Evolutionary conservation across 192 early-diverging fungal genomes (phyloP), one percentile per base, ranked within the genome.

Genomic region (Umbelopsis vinacea): DNA sequence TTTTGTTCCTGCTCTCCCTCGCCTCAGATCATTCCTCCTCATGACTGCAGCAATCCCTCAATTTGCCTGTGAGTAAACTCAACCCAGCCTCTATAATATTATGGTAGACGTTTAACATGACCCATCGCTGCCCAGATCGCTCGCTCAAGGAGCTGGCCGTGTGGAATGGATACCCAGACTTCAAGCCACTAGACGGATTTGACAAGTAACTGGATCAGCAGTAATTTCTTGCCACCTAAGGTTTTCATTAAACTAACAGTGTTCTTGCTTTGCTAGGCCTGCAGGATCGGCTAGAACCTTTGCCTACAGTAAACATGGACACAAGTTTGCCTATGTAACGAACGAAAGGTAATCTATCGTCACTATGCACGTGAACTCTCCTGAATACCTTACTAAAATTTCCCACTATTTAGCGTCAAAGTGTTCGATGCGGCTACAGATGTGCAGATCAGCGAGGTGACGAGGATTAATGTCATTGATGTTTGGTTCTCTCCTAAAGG

Each of bases 401-500:
- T 38, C 71, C 2, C 67, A 43, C 24, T 47, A 23, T 23, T 46
- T 73, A 91, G 90, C 47, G 90, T 93, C 66, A 89, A 90, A 71
- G 83, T 96, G 55, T 88, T 90, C 72, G 87, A 94, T 76, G 89
- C 94, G 37, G 76, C 82, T 57, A 86, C 85, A 22, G 76, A 89
- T 53, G 74, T 85, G 68, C 76, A 86, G n/a, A 77, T 92, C 29
- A 86, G 85, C 68, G 87, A 84, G 43, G 87, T 98, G 68, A 76
- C 76, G 21, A 80, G 82, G 57, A 78, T 85, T 55, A 88, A 89
- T 74, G 87, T 95, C 24, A 80, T 96, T 68, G 95, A 95, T 84
- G 87, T 95, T 37, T 92, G 85, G 74, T 96, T 99, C 78, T 99
- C 97, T 14, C 96, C 97, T 69, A 86, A 85, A 69, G 94, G 93